A percentile compares a stretch with the other conserved stretches of the same genome.
Evolutionary conservation across 306 rosid species (phyloP).

Genomic region (Sphenostylis stenocarpa): DNA sequence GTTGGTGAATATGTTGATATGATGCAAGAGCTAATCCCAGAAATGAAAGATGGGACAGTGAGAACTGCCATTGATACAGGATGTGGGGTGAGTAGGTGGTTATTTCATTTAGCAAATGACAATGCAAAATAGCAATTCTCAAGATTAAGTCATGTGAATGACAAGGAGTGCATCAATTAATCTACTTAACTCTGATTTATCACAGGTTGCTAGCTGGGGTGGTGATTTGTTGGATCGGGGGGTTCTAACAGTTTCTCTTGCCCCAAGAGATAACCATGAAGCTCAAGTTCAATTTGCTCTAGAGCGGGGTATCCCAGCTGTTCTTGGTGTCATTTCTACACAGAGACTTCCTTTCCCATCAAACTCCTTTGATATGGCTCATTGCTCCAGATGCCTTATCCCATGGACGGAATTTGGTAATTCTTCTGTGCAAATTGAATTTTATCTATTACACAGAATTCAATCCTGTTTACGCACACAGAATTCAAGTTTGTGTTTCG

Average conservation of each 20-base stretch:
- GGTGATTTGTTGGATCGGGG: slow-evolving; percentile 97
- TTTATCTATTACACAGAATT: background rate
- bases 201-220: slow-evolving; percentile 99
- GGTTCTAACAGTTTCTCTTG: slow-evolving; percentile 83
- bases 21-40: slow-evolving; percentile 94
- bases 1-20: slow-evolving; percentile 87
- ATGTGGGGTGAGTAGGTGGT: slow-evolving; percentile 81
- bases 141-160: background rate
- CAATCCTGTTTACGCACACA: background rate
- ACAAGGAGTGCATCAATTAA: slow-evolving; percentile 15
- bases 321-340: slow-evolving; percentile 95
- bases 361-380: slow-evolving; percentile 96
- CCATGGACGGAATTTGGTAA: slow-evolving; percentile 99
- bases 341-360: slow-evolving; percentile 97
- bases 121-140: background rate
- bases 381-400: slow-evolving; percentile 98
- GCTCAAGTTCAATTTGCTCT: slow-evolving; percentile 99
- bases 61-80: slow-evolving; percentile 98
- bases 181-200: slow-evolving; percentile 15
- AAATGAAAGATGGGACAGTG: slow-evolving; percentile 86
- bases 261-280: slow-evolving; percentile 99
- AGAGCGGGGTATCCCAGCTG: slow-evolving; percentile 98
- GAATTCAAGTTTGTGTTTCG: background rate
- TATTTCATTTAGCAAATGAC: background rate
- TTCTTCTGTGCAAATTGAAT: slow-evolving; percentile 19